phyloP scores from a whole-genome alignment of 768 basidiomycete species.

The Rickenella mellea region DNA sequence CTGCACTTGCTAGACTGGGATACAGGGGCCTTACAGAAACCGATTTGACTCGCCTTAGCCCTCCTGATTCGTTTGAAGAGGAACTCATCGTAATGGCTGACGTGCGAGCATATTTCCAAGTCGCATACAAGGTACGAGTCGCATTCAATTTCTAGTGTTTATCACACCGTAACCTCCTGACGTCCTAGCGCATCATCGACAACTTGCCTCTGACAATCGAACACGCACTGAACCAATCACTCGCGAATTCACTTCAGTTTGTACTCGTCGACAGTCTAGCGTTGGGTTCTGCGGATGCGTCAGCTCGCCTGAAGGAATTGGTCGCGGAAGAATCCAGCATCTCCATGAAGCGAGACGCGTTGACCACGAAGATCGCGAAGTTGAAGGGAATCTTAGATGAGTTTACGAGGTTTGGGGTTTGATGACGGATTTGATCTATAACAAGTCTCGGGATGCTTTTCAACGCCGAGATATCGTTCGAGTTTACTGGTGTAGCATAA shows the following conservation, averaged over 20 bases:
- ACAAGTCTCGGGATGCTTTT: too few relatives aligned
- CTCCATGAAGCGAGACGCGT: constrained; percentile 18
- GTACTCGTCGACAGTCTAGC: constrained; percentile 27
- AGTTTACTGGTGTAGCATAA: too few relatives aligned
- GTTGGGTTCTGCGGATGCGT: constrained; percentile 12
- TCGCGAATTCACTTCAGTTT: constrained; percentile 25
- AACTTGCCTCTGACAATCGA: constrained; percentile 41
- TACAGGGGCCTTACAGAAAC: constrained; percentile 15
- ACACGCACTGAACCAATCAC: constrained; percentile 29
- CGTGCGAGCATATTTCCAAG: constrained; percentile 46
- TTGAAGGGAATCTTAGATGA: not conserved
- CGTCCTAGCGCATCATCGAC: constrained; percentile 56
- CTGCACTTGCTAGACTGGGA: constrained; percentile 20
- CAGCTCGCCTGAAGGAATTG: constrained; percentile 17
- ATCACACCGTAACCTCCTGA: too few relatives aligned
- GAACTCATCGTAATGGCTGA: constrained; percentile 45
- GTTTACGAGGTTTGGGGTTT: constrained; percentile 8
- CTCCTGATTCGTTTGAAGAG: constrained; percentile 27
- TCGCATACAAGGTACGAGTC: constrained; percentile 38
- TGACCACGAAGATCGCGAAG: constrained; percentile 9
- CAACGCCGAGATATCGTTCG: too few relatives aligned
- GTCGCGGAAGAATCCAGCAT: constrained; percentile 32
- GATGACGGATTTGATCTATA: too few relatives aligned
- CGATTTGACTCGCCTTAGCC: constrained; percentile 23
- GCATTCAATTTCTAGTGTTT: not conserved